Evolutionary conservation across 495 filamentous ascomycete species (phyloP).

Genomic region (Trichoderma asperelloides): DNA sequence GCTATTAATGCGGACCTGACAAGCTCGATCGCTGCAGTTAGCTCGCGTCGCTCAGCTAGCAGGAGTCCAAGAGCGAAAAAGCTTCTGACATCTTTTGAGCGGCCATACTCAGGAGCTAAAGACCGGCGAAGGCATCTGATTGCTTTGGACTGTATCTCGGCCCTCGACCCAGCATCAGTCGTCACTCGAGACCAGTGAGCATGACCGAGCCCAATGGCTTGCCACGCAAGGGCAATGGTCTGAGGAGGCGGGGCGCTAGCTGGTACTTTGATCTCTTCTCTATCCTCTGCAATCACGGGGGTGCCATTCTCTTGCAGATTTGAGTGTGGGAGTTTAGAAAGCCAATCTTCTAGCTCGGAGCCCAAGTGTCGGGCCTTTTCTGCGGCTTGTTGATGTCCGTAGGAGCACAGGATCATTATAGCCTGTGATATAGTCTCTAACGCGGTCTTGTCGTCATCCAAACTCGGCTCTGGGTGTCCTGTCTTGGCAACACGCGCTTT

Average conservation of each 20-base stretch:
- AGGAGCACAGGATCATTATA: conserved; percentile 70
- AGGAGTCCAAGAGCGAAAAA: conserved; percentile 72
- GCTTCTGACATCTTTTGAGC: conserved; percentile 55
- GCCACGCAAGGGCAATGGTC: conserved; percentile 59
- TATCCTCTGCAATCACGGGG: conserved; percentile 16
- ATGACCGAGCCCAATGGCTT: conserved; percentile 72
- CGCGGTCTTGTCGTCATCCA: conserved; percentile 69
- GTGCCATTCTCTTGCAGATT: conserved; percentile 17
- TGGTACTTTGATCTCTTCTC: conserved; percentile 27
- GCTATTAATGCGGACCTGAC: conserved; percentile 51
- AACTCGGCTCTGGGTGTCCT: conserved; percentile 57
- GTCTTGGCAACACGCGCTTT: conserved; percentile 73
- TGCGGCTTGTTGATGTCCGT: conserved; percentile 62
- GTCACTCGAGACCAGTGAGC: conserved; percentile 81
- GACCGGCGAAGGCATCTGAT: conserved; percentile 64
- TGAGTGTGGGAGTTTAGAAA: conserved; percentile 24
- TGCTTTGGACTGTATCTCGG: conserved; percentile 62
- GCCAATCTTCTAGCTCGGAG: conserved; percentile 55
- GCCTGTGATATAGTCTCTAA: conserved; percentile 69
- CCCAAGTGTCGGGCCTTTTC: conserved; percentile 67
- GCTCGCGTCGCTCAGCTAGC: conserved; percentile 70
- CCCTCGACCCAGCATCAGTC: conserved; percentile 56
- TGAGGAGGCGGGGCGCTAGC: conserved; percentile 37
- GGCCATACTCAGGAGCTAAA: conserved; percentile 52
- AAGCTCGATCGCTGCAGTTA: conserved; percentile 65